phyloP scores from a whole-genome alignment of 2,329 filamentous ascomycete genomes.

The Cadophora luteo-olivacea region DNA sequence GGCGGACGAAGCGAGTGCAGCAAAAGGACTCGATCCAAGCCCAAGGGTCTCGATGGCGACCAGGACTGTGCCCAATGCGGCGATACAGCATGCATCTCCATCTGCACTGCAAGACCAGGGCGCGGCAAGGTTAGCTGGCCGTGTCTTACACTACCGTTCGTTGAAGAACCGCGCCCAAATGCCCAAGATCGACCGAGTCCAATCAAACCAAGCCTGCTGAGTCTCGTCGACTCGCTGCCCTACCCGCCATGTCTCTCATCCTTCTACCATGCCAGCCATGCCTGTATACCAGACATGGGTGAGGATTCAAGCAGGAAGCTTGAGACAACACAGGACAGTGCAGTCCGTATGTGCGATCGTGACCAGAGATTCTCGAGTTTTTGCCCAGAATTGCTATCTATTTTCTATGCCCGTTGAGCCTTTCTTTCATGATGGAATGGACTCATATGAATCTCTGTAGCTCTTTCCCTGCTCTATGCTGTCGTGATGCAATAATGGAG shows the following conservation, averaged over 20 bases:
- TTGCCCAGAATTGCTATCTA: not conserved
- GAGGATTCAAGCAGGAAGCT: not conserved
- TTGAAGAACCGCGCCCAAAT: not conserved
- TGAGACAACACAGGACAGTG: not conserved
- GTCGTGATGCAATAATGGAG: not conserved
- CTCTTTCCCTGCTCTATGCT: not conserved
- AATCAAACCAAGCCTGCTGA: not conserved
- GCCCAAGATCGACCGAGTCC: not conserved
- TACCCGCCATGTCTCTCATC: not conserved
- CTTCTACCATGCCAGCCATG: not conserved
- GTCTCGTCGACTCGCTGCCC: not conserved
- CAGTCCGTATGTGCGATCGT: not conserved
- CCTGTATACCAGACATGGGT: not conserved
- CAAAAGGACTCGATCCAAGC: not conserved
- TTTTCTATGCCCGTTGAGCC: not conserved
- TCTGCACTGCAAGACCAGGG: not conserved
- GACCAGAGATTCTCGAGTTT: not conserved
- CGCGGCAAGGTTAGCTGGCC: not conserved
- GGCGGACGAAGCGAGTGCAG: not conserved
- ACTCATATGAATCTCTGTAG: not conserved
- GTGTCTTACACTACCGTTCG: constrained; percentile 5
- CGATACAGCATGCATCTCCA: not conserved
- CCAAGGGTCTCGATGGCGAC: not conserved
- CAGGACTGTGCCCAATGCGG: not conserved
- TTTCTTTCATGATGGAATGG: not conserved